phyloP scores from a whole-genome alignment of 176 grass and related monocot genomes.

The Carex scoparia region DNA sequence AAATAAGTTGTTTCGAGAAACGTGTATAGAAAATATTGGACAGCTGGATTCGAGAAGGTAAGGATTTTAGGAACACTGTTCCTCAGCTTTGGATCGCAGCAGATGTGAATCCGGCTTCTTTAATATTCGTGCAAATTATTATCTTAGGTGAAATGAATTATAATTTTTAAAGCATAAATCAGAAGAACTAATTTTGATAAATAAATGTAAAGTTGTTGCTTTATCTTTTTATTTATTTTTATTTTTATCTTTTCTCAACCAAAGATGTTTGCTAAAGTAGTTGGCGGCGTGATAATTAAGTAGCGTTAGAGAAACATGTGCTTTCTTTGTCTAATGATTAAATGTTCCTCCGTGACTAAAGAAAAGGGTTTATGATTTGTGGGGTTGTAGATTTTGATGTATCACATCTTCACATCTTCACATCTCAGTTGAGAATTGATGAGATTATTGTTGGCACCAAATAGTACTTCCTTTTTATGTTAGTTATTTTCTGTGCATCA shows the following conservation, averaged over 20 bases:
- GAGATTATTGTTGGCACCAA: neutral
- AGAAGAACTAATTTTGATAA: no score
- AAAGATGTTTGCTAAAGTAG: conserved; percentile 20
- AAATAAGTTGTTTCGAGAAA: no score
- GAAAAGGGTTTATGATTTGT: conserved; percentile 3
- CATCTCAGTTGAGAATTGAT: neutral
- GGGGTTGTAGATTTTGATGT: conserved; percentile 13
- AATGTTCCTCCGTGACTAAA: conserved; percentile 2
- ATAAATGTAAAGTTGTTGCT: neutral
- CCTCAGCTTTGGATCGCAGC: no score
- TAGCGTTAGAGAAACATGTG: conserved; percentile 18
- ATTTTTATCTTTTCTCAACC: neutral
- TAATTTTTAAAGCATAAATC: no score
- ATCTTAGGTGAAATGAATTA: no score
- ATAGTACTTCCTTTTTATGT: neutral
- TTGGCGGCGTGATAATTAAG: conserved; percentile 29
- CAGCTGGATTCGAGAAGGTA: no score
- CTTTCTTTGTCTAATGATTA: conserved; percentile 23
- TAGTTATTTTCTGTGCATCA: conserved; percentile 1
- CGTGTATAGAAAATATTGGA: no score
- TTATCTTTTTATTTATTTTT: neutral
- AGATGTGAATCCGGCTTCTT: no score
- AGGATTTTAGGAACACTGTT: no score
- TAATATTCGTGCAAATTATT: no score
- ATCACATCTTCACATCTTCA: neutral